Percentiles rank a stretch among this genome's conserved stretches.
Evolutionary conservation across 208 protist species (phyloP).

Genomic region (Giardia muris): DNA sequence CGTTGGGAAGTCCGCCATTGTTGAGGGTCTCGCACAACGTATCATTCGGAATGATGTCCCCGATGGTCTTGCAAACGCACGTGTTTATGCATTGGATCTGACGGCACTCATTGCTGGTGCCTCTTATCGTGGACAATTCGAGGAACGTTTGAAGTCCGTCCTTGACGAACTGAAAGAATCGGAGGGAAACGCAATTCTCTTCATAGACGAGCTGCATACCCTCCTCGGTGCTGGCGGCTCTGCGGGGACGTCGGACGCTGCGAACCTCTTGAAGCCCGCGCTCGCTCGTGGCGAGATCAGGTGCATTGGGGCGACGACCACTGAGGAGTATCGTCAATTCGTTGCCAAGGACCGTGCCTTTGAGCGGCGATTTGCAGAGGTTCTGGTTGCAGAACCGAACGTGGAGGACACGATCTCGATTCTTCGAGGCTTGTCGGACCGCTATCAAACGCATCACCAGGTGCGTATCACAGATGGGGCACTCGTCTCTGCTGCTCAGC

Average conservation of each 20-base stretch:
- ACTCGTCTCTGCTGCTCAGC: constrained; percentile 55
- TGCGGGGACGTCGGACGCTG: constrained; percentile 54
- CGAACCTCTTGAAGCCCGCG: constrained; percentile 91
- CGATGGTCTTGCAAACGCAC: constrained; percentile 49
- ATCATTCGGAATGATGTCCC: constrained; percentile 75
- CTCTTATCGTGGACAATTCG: constrained; percentile 95
- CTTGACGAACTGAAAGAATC: constrained; percentile 83
- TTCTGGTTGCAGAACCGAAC: constrained; percentile 43
- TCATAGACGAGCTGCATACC: constrained; percentile 97
- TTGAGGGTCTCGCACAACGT: constrained; percentile 70
- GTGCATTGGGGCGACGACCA: constrained; percentile 85
- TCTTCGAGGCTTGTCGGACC: constrained; percentile 59
- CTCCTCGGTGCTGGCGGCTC: constrained; percentile 74
- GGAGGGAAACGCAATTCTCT: constrained; percentile 85
- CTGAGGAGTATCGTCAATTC: constrained; percentile 82
- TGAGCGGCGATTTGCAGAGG: constrained; percentile 87
- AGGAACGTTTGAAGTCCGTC: constrained; percentile 93
- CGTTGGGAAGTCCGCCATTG: constrained; percentile 66
- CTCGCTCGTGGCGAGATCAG: constrained; percentile 68
- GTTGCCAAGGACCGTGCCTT: constrained; percentile 91
- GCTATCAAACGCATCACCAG: constrained; percentile 57
- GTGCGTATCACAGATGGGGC: constrained; percentile 59
- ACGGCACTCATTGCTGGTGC: constrained; percentile 88
- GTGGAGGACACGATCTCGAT: constrained; percentile 88
- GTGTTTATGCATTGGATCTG: constrained; percentile 78